Percentiles rank a stretch among this genome's conserved stretches.
Conservation (phyloP, 805 yeast genomes). For the Pichia kluyveri region DNA sequence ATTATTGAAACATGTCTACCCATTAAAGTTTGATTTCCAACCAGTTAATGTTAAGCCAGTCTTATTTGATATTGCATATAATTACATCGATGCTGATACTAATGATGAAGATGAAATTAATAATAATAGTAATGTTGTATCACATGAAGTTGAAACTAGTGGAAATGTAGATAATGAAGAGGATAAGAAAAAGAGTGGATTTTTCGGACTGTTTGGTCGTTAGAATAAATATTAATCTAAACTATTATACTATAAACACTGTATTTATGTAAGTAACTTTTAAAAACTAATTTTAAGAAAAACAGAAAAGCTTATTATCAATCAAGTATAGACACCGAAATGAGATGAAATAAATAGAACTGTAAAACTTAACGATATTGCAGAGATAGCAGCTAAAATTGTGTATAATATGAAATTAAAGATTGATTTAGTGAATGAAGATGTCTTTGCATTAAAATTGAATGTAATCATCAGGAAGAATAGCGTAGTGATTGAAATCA, state of each 20-base stretch:
- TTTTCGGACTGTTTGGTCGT: slow-evolving; percentile 68
- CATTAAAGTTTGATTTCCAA: slow-evolving; percentile 29
- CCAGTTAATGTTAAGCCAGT: slow-evolving; percentile 82
- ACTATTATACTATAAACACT: no score
- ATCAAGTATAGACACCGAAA: slow-evolving; percentile 24
- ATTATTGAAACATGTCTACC: slow-evolving; percentile 25
- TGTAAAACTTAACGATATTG: slow-evolving; percentile 22
- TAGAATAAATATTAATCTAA: neutral
- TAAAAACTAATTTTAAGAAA: no score
- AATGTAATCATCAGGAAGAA: slow-evolving; percentile 4
- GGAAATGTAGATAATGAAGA: slow-evolving; percentile 9
- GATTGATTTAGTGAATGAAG: neutral
- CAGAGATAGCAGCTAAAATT: slow-evolving; percentile 13
- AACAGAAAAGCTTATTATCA: no score
- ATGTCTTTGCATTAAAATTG: slow-evolving; percentile 5
- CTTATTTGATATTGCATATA: slow-evolving; percentile 82
- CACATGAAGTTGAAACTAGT: neutral
- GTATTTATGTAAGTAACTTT: no score
- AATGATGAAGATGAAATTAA: slow-evolving; percentile 17
- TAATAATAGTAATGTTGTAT: slow-evolving; percentile 7
- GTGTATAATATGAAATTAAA: slow-evolving; percentile 9
- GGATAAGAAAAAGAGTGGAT: slow-evolving; percentile 39
- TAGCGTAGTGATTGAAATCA: neutral
- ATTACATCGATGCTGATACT: slow-evolving; percentile 53
- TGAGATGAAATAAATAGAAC: slow-evolving; percentile 21